Evolutionary conservation across 2,329 filamentous ascomycete genomes (phyloP).

Genomic region (Fusarium globosum): DNA sequence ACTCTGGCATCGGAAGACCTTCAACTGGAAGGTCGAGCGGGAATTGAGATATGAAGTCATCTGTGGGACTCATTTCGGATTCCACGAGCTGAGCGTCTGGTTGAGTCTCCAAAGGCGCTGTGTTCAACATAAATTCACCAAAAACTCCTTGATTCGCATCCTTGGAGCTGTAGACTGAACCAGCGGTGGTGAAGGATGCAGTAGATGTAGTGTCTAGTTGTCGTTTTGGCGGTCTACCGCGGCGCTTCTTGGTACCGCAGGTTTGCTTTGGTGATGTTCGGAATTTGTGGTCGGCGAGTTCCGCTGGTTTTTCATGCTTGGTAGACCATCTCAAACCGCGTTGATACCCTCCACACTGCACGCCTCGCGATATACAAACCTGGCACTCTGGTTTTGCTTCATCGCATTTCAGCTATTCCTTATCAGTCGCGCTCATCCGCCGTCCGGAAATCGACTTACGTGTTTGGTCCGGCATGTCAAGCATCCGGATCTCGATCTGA

Average conservation of each 20-base stretch:
- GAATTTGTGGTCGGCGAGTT: constrained; percentile 21
- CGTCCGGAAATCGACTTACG: background rate
- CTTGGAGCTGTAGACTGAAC: background rate
- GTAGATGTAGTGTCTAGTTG: background rate
- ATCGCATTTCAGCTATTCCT: constrained; percentile 42
- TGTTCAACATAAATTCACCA: constrained; percentile 18
- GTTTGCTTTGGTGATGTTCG: background rate
- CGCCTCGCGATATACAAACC: constrained; percentile 36
- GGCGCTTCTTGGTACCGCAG: constrained; percentile 11
- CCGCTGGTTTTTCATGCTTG: constrained; percentile 33
- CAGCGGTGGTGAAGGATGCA: background rate
- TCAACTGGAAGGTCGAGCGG: background rate
- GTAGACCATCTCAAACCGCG: constrained; percentile 38
- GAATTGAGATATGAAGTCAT: constrained; percentile 14
- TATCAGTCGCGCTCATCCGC: background rate
- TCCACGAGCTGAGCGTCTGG: background rate
- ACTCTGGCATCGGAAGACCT: background rate
- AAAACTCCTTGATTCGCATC: constrained; percentile 12
- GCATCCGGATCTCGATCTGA: constrained; percentile 29
- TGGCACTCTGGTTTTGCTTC: constrained; percentile 39
- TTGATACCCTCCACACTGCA: constrained; percentile 40
- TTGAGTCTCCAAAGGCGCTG: background rate
- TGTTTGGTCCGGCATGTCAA: constrained; percentile 34
- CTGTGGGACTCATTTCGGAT: background rate
- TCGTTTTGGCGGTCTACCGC: constrained; percentile 23